Conservation (phyloP, 306 rosid genomes). For the Mimosa bimucronata region DNA sequence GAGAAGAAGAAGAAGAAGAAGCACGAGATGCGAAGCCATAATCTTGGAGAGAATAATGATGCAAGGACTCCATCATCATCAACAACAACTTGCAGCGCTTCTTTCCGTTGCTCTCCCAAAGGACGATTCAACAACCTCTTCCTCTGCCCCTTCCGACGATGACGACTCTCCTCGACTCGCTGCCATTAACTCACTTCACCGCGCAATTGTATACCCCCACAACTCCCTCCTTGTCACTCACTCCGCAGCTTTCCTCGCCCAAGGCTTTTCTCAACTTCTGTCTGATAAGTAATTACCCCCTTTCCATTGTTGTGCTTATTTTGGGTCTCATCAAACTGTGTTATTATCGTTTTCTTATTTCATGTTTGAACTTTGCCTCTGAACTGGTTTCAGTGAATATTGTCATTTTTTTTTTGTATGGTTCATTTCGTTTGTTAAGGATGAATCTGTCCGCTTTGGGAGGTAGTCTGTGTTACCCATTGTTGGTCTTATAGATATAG, state of each 20-base stretch:
- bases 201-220: constrained; percentile 79
- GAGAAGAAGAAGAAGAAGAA: neutral
- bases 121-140: constrained; percentile 53
- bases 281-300: constrained; percentile 64
- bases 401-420: constrained; percentile 10
- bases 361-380: neutral
- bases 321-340: neutral
- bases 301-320: neutral
- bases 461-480: neutral
- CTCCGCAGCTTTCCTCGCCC: constrained; percentile 86
- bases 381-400: neutral
- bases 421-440: neutral
- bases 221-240: constrained; percentile 86
- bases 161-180: constrained; percentile 72
- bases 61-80: constrained; percentile 89
- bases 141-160: constrained; percentile 46
- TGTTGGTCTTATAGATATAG: neutral
- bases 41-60: constrained; percentile 40
- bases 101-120: constrained; percentile 81
- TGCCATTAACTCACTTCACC: constrained; percentile 84
- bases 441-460: neutral
- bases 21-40: constrained; percentile 38
- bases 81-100: constrained; percentile 83
- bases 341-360: neutral
- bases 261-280: constrained; percentile 84